Evolutionary conservation across 129 eudicot genomes (phyloP).

Genomic region (Kitagawia praeruptora): DNA sequence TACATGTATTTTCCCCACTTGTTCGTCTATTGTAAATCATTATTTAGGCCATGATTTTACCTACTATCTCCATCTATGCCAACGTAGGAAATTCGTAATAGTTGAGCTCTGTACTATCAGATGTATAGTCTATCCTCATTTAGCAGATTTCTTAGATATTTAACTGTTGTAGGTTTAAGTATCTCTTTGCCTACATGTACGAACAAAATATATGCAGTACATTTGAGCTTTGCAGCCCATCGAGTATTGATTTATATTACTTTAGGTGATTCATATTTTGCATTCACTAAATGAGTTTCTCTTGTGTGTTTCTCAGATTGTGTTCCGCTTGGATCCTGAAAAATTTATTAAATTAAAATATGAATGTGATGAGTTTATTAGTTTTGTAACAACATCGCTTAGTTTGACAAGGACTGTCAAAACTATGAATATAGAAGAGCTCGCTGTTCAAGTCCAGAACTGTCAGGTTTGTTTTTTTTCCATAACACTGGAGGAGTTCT

Average conservation of each 20-base stretch:
- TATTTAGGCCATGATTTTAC: background rate
- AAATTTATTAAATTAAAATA: slow-evolving; percentile 55
- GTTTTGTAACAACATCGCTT: slow-evolving; percentile 25
- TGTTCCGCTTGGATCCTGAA: slow-evolving; percentile 55
- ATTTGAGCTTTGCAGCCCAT: background rate
- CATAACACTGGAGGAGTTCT: background rate
- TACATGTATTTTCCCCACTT: background rate
- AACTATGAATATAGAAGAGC: slow-evolving; percentile 24
- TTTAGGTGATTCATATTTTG: background rate
- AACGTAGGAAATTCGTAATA: background rate
- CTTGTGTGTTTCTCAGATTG: slow-evolving; percentile 34
- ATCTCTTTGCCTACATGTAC: background rate
- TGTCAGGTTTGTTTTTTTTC: slow-evolving; percentile 49
- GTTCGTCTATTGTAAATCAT: background rate
- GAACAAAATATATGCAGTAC: background rate
- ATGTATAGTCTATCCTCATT: background rate
- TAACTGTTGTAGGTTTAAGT: background rate
- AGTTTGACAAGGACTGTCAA: slow-evolving; percentile 21
- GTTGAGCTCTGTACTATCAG: background rate
- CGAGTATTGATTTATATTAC: background rate
- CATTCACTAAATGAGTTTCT: slow-evolving; percentile 4
- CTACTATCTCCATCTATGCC: background rate
- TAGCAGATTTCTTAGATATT: background rate
- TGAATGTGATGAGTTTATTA: slow-evolving; percentile 52
- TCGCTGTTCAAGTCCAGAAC: slow-evolving; percentile 43